Evolutionary conservation across 768 basidiomycete species (phyloP).

Genomic region (Porpolomopsis calyptriformis): DNA sequence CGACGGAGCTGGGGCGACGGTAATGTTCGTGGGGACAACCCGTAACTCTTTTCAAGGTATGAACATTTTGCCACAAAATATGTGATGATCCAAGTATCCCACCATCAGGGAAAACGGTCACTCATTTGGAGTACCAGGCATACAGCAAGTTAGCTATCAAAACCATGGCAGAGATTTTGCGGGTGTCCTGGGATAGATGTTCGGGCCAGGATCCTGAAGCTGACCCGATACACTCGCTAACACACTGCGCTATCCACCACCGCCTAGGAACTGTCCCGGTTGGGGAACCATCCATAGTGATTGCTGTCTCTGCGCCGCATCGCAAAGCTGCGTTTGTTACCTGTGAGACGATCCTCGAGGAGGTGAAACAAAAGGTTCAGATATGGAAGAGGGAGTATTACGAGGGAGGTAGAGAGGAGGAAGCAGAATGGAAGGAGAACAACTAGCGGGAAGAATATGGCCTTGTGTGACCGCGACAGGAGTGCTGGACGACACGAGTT

Average conservation of each 20-base stretch:
- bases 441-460: constrained; percentile 15
- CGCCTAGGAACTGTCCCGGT: constrained; percentile 53
- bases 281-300: constrained; percentile 30
- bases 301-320: constrained; percentile 78
- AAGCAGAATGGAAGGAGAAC: constrained; percentile 66
- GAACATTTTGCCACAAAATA: neutral
- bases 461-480: neutral
- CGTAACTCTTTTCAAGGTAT: constrained; percentile 77
- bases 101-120: constrained; percentile 52
- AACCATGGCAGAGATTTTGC: constrained; percentile 56
- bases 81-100: neutral
- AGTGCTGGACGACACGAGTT: neutral
- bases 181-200: constrained; percentile 31
- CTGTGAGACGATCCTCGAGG: constrained; percentile 78
- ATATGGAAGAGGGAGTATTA: constrained; percentile 93
- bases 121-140: constrained; percentile 71
- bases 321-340: constrained; percentile 70
- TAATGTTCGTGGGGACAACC: constrained; percentile 73
- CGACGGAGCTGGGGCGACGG: constrained; percentile 59
- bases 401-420: constrained; percentile 50
- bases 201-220: constrained; percentile 29
- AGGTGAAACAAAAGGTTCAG: constrained; percentile 72
- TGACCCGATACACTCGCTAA: constrained; percentile 26
- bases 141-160: constrained; percentile 74
- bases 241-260: constrained; percentile 61